phyloP scores from a whole-genome alignment of 192 early-diverging fungal genomes.

The Coemansia sp. region DNA sequence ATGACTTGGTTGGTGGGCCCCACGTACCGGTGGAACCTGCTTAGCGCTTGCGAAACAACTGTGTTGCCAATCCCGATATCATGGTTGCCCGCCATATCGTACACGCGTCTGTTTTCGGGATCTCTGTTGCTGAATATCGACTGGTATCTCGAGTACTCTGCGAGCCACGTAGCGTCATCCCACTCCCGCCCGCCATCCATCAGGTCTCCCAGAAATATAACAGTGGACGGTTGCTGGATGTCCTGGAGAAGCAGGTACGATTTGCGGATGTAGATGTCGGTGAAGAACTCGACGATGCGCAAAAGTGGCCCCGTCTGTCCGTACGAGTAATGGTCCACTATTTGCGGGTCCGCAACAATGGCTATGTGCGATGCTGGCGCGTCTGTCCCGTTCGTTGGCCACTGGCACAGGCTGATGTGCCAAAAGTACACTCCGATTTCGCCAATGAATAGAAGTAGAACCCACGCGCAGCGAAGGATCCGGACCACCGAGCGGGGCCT shows the following conservation, averaged over 20 bases:
- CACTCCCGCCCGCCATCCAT: conserved; percentile 77
- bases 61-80: conserved; percentile 85
- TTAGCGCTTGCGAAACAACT: conserved; percentile 41
- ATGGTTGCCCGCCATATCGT: conserved; percentile 88
- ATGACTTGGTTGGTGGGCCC: conserved; percentile 63
- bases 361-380: conserved; percentile 48
- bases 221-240: conserved; percentile 60
- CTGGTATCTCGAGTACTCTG: conserved; percentile 60
- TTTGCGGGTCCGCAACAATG: conserved; percentile 89
- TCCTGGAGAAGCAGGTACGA: conserved; percentile 70
- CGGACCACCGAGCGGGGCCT: conserved; percentile 6
- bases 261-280: conserved; percentile 82
- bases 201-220: conserved; percentile 85
- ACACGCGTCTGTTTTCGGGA: conserved; percentile 30
- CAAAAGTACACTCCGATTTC: conserved; percentile 40
- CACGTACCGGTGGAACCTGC: conserved; percentile 56
- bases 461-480: conserved; percentile 32
- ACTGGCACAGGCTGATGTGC: conserved; percentile 31
- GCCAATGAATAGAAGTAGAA: conserved; percentile 27
- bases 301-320: conserved; percentile 65
- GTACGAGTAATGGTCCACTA: conserved; percentile 91
- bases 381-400: conserved; percentile 22
- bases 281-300: conserved; percentile 72
- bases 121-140: conserved; percentile 56
- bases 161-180: conserved; percentile 56